Conservation (phyloP, 345 rosid species). For the Citrus unshiu region DNA sequence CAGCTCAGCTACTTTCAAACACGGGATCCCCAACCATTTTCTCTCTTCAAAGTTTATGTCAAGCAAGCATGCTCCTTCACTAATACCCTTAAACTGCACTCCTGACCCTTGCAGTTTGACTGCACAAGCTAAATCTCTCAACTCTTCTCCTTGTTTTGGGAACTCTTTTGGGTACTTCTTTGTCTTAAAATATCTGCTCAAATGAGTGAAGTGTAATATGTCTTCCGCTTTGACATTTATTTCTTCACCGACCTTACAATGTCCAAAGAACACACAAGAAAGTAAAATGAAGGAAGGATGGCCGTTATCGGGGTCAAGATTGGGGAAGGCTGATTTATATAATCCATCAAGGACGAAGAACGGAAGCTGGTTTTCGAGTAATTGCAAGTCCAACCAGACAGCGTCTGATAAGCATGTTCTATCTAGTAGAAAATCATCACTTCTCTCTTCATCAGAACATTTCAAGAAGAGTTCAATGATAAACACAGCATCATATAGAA, state of each 20-base stretch:
- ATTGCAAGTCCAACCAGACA: neutral
- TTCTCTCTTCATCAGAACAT: no score
- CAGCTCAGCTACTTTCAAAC: neutral
- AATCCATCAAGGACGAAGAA: neutral
- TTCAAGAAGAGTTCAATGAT: neutral
- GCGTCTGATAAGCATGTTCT: accelerated
- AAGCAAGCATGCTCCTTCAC: neutral
- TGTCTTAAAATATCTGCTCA: neutral
- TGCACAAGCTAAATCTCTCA: neutral
- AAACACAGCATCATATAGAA: neutral
- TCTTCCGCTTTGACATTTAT: neutral
- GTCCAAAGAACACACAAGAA: no score
- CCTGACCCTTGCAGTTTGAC: slow-evolving; percentile 11
- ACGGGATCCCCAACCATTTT: neutral
- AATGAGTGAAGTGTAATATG: neutral
- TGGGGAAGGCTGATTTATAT: neutral
- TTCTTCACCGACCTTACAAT: accelerated
- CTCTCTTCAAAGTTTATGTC: neutral
- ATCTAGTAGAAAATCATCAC: neutral
- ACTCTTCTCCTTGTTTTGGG: no score
- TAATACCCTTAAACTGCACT: neutral
- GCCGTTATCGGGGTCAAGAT: no score
- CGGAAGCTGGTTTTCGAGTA: neutral
- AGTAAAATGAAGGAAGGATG: no score
- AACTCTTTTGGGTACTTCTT: accelerated